Conservation (phyloP, 345 rosid genomes). For the Eucalyptus tenuipes region DNA sequence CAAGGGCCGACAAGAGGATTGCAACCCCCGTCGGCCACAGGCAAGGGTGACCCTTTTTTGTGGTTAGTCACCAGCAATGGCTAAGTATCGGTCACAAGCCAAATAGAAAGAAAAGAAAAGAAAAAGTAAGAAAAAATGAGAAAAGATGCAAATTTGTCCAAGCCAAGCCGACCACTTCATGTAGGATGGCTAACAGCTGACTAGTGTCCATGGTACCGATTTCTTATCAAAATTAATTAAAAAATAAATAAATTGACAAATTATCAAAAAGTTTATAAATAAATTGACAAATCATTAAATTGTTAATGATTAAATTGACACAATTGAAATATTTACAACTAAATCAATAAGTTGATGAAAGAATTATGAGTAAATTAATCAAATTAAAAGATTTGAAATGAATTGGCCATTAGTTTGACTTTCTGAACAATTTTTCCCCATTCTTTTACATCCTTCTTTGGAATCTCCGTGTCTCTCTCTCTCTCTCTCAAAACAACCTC, state of each 20-base stretch:
- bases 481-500: not conserved
- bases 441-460: not conserved
- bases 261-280: not conserved
- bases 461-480: not conserved
- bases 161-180: not conserved
- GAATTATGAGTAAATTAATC: not conserved
- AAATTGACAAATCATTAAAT: not conserved
- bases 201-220: fast-evolving
- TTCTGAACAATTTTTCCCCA: not conserved
- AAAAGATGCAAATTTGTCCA: not conserved
- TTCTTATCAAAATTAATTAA: not conserved
- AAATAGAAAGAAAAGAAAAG: not conserved
- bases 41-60: not conserved
- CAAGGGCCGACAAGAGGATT: no score
- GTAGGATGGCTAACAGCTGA: not conserved
- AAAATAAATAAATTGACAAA: not conserved
- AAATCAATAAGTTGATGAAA: not conserved
- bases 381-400: not conserved
- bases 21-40: fast-evolving
- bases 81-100: not conserved
- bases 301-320: no score
- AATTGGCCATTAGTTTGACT: not conserved
- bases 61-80: fast-evolving
- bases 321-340: not conserved
- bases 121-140: fast-evolving